Evolutionary conservation across 495 filamentous ascomycete genomes (phyloP).

Genomic region (Pyrenula massariospora): DNA sequence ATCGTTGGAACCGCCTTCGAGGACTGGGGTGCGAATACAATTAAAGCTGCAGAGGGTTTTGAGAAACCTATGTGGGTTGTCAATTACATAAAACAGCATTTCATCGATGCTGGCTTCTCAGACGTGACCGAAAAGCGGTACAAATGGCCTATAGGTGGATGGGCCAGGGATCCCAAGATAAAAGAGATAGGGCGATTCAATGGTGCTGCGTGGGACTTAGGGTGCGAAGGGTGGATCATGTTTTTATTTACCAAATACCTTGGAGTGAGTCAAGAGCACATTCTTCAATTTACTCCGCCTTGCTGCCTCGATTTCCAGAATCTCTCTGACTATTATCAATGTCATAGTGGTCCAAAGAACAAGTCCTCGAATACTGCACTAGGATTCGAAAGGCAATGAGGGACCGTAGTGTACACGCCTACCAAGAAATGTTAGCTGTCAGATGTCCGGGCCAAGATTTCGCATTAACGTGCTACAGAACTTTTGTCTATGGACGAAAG

Average conservation of each 20-base stretch:
- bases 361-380: not conserved
- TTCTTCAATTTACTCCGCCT: not conserved
- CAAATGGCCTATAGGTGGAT: conserved; percentile 52
- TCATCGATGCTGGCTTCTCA: conserved; percentile 39
- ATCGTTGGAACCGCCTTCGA: conserved; percentile 37
- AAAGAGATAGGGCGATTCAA: conserved; percentile 57
- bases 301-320: too few relatives aligned
- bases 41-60: conserved; percentile 36
- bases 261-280: conserved; percentile 10
- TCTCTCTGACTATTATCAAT: too few relatives aligned
- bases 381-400: not conserved
- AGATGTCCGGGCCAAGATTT: not conserved
- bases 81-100: conserved; percentile 24
- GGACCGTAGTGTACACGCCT: conserved; percentile 10
- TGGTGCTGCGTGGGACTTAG: conserved; percentile 44
- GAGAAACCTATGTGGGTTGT: conserved; percentile 38
- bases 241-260: conserved; percentile 48
- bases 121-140: conserved; percentile 46
- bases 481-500: not conserved
- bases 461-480: not conserved
- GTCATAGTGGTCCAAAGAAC: conserved; percentile 1
- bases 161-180: conserved; percentile 51
- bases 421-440: conserved; percentile 6
- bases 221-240: conserved; percentile 45
- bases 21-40: conserved; percentile 35